A percentile compares a stretch with the other conserved stretches of the same genome.
Evolutionary conservation across 805 yeast genomes (phyloP).

Genomic region (Wickerhamomyces pijperi): DNA sequence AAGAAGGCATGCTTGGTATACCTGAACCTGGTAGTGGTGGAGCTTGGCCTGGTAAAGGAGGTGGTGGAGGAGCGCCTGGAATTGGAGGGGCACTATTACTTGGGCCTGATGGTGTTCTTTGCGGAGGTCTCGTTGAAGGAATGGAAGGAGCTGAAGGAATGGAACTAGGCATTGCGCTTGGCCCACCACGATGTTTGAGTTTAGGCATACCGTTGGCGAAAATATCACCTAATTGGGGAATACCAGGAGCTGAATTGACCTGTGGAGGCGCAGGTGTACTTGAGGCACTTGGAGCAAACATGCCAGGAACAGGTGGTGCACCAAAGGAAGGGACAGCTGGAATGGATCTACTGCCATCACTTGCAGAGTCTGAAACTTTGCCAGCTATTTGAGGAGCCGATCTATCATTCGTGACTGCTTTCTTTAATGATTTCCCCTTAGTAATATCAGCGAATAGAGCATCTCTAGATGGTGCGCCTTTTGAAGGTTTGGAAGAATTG

Average conservation of each 20-base stretch:
- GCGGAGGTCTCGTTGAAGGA: constrained; percentile 22
- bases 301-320: constrained; percentile 6
- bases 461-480: constrained; percentile 29
- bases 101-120: constrained; percentile 9
- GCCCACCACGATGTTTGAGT: constrained; percentile 9
- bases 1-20: constrained; percentile 1
- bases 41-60: constrained; percentile 7
- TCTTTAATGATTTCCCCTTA: constrained; percentile 51
- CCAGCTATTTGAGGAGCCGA: constrained; percentile 45
- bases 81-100: constrained; percentile 11
- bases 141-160: constrained; percentile 19
- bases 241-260: constrained; percentile 11
- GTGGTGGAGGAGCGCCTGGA: constrained; percentile 5
- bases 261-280: too few relatives aligned
- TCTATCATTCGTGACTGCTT: constrained; percentile 57
- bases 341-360: constrained; percentile 13
- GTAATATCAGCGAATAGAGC: constrained; percentile 75
- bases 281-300: constrained; percentile 13
- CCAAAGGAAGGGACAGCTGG: constrained; percentile 19
- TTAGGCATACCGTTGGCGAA: constrained; percentile 18
- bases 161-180: constrained; percentile 4
- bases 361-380: constrained; percentile 2
- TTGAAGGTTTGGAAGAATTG: constrained; percentile 29
- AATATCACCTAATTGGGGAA: constrained; percentile 15
- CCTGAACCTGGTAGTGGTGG: constrained; percentile 12